phyloP scores from a whole-genome alignment of 768 basidiomycete genomes.

The Basidioascus undulatus region DNA sequence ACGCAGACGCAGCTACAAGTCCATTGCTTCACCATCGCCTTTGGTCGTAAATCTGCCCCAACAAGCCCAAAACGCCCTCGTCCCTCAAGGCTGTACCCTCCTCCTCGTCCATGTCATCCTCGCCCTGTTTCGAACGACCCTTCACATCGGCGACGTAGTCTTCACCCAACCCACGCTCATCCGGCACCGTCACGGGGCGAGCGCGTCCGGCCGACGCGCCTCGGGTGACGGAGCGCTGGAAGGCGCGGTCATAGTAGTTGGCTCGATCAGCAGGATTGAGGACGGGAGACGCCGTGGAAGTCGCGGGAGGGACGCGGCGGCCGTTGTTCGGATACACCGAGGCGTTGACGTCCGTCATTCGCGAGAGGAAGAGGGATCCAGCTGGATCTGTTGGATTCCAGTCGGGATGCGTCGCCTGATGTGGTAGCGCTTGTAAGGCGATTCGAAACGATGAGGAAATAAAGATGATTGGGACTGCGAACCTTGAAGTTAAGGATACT shows the following conservation, averaged over 20 bases:
- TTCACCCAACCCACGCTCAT: conserved; percentile 29
- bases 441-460: neutral
- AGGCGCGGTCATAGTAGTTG: too few species aligned
- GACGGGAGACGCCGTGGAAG: too few species aligned
- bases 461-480: neutral
- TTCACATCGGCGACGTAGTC: conserved; percentile 20
- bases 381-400: conserved; percentile 84
- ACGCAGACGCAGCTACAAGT: too few species aligned
- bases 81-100: conserved; percentile 47
- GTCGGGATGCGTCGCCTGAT: conserved; percentile 68
- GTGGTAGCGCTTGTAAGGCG: conserved; percentile 1
- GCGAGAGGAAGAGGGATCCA: conserved; percentile 67
- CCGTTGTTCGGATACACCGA: conserved; percentile 4
- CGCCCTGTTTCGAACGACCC: conserved; percentile 18
- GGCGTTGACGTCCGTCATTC: conserved; percentile 26
- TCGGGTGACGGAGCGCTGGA: neutral
- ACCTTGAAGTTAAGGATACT: conserved; percentile 84
- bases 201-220: conserved; percentile 1
- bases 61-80: conserved; percentile 57
- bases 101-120: conserved; percentile 24
- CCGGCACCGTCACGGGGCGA: conserved; percentile 10
- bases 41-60: conserved; percentile 62
- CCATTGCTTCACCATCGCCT: too few species aligned
- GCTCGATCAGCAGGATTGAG: too few species aligned
- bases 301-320: neutral